Base-by-base conservation (phyloP, 2,329 filamentous ascomycete species). In the Ceratocystis eucalypticola region DNA sequence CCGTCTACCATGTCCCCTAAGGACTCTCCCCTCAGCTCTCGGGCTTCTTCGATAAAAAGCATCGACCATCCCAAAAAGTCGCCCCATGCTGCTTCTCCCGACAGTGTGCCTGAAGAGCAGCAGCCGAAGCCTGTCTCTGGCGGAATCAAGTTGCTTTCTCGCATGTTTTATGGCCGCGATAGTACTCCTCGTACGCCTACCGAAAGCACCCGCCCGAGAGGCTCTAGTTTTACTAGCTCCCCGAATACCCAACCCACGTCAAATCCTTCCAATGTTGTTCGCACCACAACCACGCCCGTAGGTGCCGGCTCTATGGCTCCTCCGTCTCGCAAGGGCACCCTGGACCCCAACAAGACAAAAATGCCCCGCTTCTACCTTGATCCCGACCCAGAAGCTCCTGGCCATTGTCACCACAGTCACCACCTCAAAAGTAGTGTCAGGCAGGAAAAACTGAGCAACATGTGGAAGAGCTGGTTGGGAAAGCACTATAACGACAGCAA, bases 381-480 rank as follows among this genome's bases (percentile, higher is more conserved):
- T 66, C 70, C 78, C 25, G 80, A 82, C 5, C 75, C 77, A 5
- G 78, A 87, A 69, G 89, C 89, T 69, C 48, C 53, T 25, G 83
- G 85, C 45, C 94, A 99, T 73, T 87, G 89, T 72, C 94, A 99
- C 44, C 94, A 99, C 73, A 87, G 89, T 72, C 94, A 99, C 74
- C 85, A 90, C 71, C 84, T 99, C 69, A 94, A 90, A 77, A 92
- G 89, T 69, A 89, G 89, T 68, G 91, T 90, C 74, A 85, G 94
- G 67, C 93, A 99, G 75, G 93, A 99, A 77, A 97, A 96, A 77
- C 80, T 99, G 66, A 88, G 89, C 22, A 91, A 95, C 75, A 89
- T 97, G 85, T 88, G 96, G 76, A 88, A 91, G 71, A 87, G 88
- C 71, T 83, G 96, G 71, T 82, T 97, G 65, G 91, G 90, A 70